Evolutionary conservation across 1,284 basidiomycete genomes (phyloP), one percentile per base, ranked within the genome.

Genomic region (Ustilago shanxiensis): DNA sequence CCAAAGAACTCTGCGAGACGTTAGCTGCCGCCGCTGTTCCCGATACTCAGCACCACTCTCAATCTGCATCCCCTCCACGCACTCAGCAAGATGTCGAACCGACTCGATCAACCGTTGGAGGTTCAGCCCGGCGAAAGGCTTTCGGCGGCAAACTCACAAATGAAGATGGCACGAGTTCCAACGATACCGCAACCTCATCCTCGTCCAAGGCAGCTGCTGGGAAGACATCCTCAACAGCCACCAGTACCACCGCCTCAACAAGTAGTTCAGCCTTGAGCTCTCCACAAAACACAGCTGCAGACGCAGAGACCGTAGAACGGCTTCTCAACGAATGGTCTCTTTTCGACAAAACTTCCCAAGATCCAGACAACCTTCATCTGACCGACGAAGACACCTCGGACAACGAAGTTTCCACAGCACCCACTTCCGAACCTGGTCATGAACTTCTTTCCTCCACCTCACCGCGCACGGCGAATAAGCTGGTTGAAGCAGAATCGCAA

Each of bases 311-410:
- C 3, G 71, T 79, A 7, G 63, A 79, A 49, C 60, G 70, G 2
- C 64, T 73, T 9, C 61, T 79, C 13, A n/a, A 65, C 37, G 71
- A 79, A 50, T 79, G 78, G 78, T 68, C 66, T 11, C 60, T 79
- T 1, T 53, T 75, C 44, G 75, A 75, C 51, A 22, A 55, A 14
- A 57, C 72, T 35, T 58, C 56, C 8, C 61, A 69, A 10, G 70
- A 70, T 13, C 69, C 68, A 0, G 65, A 69, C n/a, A 79, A 73
- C 33, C 54, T 78, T 7, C 67, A 69, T 16, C 45, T 79, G 4
- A 79, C 78, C 16, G 78, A 79, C 54, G 78, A 79, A 20, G 78
- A 79, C 37, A 37, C 53, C 3, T 59, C 65, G 1, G 73, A 76
- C 16, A 39, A 24, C 20, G 68, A 76, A 33, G n/a, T 29, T 26